Percentiles rank a stretch among this genome's conserved stretches.
Conservation (phyloP, 1,284 basidiomycete species). For the Moesziomyces antarcticus region DNA sequence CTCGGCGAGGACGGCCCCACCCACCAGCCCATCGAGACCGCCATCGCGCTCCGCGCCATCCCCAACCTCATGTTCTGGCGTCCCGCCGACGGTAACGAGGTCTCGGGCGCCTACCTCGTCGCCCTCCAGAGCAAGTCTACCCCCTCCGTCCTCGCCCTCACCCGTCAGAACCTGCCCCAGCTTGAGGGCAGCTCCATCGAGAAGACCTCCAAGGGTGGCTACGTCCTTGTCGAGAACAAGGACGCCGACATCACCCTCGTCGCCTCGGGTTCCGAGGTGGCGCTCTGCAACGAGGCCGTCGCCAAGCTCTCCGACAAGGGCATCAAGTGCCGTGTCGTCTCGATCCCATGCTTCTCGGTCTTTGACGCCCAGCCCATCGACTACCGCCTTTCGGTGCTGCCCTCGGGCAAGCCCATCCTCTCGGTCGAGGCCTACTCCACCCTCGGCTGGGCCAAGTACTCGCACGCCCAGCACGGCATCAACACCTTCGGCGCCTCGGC, state of each 20-base stretch:
- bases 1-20: conserved; percentile 92
- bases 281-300: conserved; percentile 85
- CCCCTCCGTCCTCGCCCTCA: conserved; percentile 84
- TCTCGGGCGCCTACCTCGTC: conserved; percentile 86
- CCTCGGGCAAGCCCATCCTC: conserved; percentile 87
- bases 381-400: conserved; percentile 85
- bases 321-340: conserved; percentile 84
- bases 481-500: conserved; percentile 78
- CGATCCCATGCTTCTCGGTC: conserved; percentile 87
- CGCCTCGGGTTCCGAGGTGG: conserved; percentile 87
- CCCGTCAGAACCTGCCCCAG: conserved; percentile 92
- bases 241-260: conserved; percentile 86
- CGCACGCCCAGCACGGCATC: conserved; percentile 64
- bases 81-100: conserved; percentile 93
- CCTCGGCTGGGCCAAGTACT: conserved; percentile 66
- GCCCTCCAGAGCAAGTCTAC: conserved; percentile 80
- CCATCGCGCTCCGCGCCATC: conserved; percentile 83
- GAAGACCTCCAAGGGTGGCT: conserved; percentile 84
- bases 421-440: conserved; percentile 82
- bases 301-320: conserved; percentile 75
- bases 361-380: conserved; percentile 85
- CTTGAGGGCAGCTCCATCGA: conserved; percentile 88
- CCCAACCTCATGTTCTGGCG: conserved; percentile 80
- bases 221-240: conserved; percentile 82
- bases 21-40: conserved; percentile 92